Conservation (phyloP, 2,329 filamentous ascomycete species). For the Diaporthe aspalathi region DNA sequence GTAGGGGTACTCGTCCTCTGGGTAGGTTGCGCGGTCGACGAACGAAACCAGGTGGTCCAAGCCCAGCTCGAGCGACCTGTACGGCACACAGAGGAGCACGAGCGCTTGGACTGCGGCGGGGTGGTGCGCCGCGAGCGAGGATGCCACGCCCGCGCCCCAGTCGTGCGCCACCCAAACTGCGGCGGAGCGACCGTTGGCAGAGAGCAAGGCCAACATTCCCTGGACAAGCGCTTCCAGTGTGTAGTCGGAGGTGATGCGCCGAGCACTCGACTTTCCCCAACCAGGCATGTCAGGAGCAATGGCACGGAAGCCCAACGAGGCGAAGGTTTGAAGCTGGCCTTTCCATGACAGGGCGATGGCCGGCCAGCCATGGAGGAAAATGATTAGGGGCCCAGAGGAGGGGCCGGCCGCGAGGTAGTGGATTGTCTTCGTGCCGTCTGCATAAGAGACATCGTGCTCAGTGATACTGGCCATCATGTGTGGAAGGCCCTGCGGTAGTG, state of each 20-base stretch:
- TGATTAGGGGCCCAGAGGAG: slow-evolving; percentile 1
- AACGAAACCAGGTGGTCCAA: slow-evolving; percentile 4
- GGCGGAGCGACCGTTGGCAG: slow-evolving; percentile 7
- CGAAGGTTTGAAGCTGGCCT: slow-evolving; percentile 14
- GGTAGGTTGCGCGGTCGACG: slow-evolving; percentile 28
- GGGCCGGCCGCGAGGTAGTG: slow-evolving; percentile 26
- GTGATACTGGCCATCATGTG: slow-evolving; percentile 11
- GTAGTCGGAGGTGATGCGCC: slow-evolving; percentile 9
- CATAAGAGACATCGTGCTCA: slow-evolving; percentile 15
- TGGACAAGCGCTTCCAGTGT: slow-evolving; percentile 17
- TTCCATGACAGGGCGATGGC: slow-evolving; percentile 28
- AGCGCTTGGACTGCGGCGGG: background rate
- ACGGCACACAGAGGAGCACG: slow-evolving; percentile 13
- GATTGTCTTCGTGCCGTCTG: slow-evolving; percentile 20
- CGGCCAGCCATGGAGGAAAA: slow-evolving; percentile 32
- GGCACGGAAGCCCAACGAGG: slow-evolving; percentile 15
- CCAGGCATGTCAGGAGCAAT: slow-evolving; percentile 33
- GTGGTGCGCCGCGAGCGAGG: slow-evolving; percentile 20
- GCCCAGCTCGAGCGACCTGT: slow-evolving; percentile 23
- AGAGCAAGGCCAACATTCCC: slow-evolving; percentile 29
- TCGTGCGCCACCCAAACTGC: slow-evolving; percentile 30
- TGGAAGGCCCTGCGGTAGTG: background rate
- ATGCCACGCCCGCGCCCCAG: slow-evolving; percentile 22
- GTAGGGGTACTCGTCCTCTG: slow-evolving; percentile 15
- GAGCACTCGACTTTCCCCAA: slow-evolving; percentile 9